Evolutionary conservation across 2,329 filamentous ascomycete species (phyloP), one percentile per base, ranked within the genome.

Genomic region (Ploettnerulaceae sp.): DNA sequence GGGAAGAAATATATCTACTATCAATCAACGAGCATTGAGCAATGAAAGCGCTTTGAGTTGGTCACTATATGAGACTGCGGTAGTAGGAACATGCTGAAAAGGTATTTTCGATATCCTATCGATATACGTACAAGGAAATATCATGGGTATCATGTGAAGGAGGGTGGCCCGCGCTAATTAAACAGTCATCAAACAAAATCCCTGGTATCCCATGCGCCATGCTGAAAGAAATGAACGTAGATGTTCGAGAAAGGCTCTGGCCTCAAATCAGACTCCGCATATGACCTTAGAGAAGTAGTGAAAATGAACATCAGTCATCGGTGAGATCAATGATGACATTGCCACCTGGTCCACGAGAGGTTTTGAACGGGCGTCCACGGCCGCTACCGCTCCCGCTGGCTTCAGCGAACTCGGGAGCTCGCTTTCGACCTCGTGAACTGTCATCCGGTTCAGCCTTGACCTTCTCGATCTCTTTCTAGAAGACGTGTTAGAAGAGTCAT

Each of bases 311-410:
- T 54, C 28, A 58, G 14, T 56, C 57, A 18, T 59, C 52, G 8
- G 57, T 59, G 9, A 59, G 47, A 32, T 57, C 57, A 18, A 59
- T 48, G n/a, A 53, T 36, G 1, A 52, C 7, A 8, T 4, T 42
- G 20, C 48, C 49, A 20, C 36, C 25, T 6, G 22, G 7, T n/a
- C 21, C 29, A 6, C 48, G 47, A 14, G 43, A 51, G 3, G 42
- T 52, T 31, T 57, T 59, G 25, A 52, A 51, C 2, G 46, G 28
- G 36, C 53, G 31, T 32, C 37, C 42, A 31, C 21, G 12, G 5
- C n/a, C 18, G 3, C 40, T 41, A 6, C 49, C 47, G 12, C 39
- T 48, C 14, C 22, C 26, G 9, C 26, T 28, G 4, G 42, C 37
- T 33, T 47, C 39, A 8, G 41, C n/a, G n/a, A n/a, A n/a, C 8